Percentiles rank a stretch among this genome's conserved stretches.
Evolutionary conservation across 2,329 filamentous ascomycete genomes (phyloP).

Genomic region (Alternaria gansuensis): DNA sequence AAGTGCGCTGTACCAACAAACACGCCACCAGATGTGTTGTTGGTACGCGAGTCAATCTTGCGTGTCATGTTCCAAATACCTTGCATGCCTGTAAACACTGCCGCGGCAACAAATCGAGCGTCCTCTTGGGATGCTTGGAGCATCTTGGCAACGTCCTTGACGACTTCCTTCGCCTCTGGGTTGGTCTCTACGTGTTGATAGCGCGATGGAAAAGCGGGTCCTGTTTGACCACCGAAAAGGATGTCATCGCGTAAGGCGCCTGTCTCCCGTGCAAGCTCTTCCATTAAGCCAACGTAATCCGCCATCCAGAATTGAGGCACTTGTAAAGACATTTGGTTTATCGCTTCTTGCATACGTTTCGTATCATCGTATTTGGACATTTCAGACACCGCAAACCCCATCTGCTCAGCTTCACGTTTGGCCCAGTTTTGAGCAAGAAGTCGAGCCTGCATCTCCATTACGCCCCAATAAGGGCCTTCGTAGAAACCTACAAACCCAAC

Average conservation of each 20-base stretch:
- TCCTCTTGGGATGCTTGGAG: constrained; percentile 56
- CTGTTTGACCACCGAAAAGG: constrained; percentile 60
- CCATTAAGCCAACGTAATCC: constrained; percentile 79
- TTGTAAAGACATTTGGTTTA: constrained; percentile 50
- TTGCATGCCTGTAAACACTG: constrained; percentile 74
- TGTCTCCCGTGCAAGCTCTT: constrained; percentile 71
- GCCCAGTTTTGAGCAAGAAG: constrained; percentile 70
- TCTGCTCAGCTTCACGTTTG: constrained; percentile 29
- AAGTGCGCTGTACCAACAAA: constrained; percentile 73
- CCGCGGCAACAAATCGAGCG: constrained; percentile 67
- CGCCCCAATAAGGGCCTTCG: constrained; percentile 83
- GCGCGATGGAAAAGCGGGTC: constrained; percentile 52
- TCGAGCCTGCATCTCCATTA: constrained; percentile 86
- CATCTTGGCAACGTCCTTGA: constrained; percentile 57
- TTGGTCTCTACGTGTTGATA: constrained; percentile 43
- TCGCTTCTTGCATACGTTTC: constrained; percentile 56
- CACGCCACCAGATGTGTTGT: constrained; percentile 69
- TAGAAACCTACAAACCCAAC: constrained; percentile 87
- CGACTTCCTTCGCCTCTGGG: constrained; percentile 56
- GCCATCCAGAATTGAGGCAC: constrained; percentile 81
- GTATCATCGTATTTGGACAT: constrained; percentile 34
- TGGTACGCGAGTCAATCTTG: constrained; percentile 62
- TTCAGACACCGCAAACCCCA: not conserved
- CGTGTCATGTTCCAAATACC: constrained; percentile 73
- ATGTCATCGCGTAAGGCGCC: constrained; percentile 58